phyloP scores from a whole-genome alignment of 495 filamentous ascomycete genomes.

The Cetradonia linearis region DNA sequence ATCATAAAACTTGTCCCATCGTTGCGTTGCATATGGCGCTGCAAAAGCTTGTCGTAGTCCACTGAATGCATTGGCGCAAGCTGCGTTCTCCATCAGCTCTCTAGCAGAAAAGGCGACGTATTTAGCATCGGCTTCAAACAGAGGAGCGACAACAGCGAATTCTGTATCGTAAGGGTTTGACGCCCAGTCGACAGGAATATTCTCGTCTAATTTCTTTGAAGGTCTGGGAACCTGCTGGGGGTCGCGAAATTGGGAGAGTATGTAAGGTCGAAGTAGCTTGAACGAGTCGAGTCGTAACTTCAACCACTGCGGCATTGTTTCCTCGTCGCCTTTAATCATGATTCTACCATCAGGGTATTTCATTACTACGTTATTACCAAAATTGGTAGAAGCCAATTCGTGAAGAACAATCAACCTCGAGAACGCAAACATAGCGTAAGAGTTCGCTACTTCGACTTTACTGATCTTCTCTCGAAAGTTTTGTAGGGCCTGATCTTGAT shows the following conservation, averaged over 20 bases:
- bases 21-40: neutral
- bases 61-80: neutral
- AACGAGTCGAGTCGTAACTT: neutral
- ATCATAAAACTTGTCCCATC: neutral
- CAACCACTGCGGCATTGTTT: neutral
- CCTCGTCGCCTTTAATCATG: neutral
- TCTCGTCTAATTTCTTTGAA: neutral
- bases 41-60: neutral
- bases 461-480: neutral
- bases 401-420: neutral
- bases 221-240: neutral
- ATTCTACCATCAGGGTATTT: neutral
- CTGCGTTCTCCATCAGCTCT: neutral
- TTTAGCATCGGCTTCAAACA: neutral
- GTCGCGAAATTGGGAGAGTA: neutral
- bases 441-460: neutral
- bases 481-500: neutral
- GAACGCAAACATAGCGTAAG: neutral
- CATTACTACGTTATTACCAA: neutral
- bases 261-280: neutral
- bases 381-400: neutral
- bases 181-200: neutral
- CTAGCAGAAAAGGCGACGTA: neutral
- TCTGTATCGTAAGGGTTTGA: neutral
- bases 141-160: neutral